These are phyloP conservation scores for Rhizopogon sp. DNA, from an alignment of 768 basidiomycete genomes.

Conservation along the genomic window DNA sequence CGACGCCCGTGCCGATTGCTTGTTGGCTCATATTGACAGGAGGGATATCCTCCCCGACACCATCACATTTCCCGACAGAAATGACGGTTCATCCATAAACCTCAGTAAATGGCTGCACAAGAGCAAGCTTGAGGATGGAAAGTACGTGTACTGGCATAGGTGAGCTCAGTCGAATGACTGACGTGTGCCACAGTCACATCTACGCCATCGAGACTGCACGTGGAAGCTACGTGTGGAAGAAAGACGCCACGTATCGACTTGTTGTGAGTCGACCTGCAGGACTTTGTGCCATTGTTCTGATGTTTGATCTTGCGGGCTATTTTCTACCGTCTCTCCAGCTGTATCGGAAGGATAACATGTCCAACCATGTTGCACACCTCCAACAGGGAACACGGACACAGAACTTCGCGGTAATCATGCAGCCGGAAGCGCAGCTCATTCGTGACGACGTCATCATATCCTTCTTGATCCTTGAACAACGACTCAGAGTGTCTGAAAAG, in stretches of 20 bases:
- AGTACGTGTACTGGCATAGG: slow-evolving; percentile 3
- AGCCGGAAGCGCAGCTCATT: slow-evolving; percentile 3
- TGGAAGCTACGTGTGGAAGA: slow-evolving; percentile 10
- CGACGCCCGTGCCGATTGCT: slow-evolving; percentile 4
- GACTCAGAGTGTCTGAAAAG: slow-evolving; percentile 6
- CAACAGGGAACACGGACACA: neutral
- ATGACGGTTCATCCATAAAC: slow-evolving; percentile 1
- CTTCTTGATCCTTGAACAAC: slow-evolving; percentile 12
- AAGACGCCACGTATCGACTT: slow-evolving; percentile 6
- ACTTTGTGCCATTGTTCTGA: neutral
- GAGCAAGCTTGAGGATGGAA: slow-evolving; percentile 6
- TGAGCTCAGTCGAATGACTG: neutral
- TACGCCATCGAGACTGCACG: slow-evolving; percentile 6
- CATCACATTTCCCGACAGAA: slow-evolving; percentile 6
- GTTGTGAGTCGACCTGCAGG: slow-evolving; percentile 2
- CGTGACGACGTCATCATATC: slow-evolving; percentile 11
- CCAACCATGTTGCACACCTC: slow-evolving; percentile 7
- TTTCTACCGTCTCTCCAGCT: slow-evolving; percentile 1
- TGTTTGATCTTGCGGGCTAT: neutral
- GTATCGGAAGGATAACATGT: slow-evolving; percentile 5
- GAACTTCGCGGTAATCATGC: slow-evolving; percentile 8
- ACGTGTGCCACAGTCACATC: slow-evolving; percentile 1
- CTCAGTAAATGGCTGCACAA: slow-evolving; percentile 11
- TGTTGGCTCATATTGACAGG: slow-evolving; percentile 4
- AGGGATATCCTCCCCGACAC: slow-evolving; percentile 11